These are phyloP conservation scores for Cyphellophora europaea DNA, from an alignment of 2,329 filamentous ascomycete species.

Conservation along the genomic window DNA sequence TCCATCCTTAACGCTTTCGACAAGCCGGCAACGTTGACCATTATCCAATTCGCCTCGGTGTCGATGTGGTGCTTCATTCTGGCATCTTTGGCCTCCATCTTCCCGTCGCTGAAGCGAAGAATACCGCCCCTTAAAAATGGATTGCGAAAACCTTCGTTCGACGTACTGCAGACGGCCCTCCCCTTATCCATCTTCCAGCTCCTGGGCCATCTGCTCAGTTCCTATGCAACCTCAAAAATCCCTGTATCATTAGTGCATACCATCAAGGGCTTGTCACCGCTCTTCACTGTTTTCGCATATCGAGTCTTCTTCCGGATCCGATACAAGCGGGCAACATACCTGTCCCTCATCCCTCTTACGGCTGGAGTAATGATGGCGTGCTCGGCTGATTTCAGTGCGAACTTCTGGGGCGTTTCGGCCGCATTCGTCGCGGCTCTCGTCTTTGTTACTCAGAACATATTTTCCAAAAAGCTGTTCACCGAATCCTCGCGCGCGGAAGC, in stretches of 20 bases:
- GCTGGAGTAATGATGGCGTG: conserved; percentile 93
- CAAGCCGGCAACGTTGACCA: conserved; percentile 82
- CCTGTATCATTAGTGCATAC: conserved; percentile 96
- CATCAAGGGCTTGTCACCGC: conserved; percentile 91
- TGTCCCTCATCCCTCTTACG: conserved; percentile 83
- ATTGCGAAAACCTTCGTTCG: conserved; percentile 68
- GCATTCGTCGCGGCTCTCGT: conserved; percentile 84
- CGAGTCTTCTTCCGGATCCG: conserved; percentile 78
- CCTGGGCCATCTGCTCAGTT: conserved; percentile 84
- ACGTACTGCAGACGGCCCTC: conserved; percentile 79
- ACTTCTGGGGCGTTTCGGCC: conserved; percentile 81
- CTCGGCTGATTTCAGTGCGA: conserved; percentile 80
- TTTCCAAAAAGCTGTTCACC: conserved; percentile 96
- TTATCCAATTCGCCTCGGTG: conserved; percentile 90
- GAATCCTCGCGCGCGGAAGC: conserved; percentile 78
- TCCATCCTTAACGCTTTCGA: conserved; percentile 87
- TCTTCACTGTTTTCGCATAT: conserved; percentile 93
- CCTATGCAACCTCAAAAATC: conserved; percentile 86
- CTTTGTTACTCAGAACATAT: conserved; percentile 97
- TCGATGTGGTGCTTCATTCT: conserved; percentile 76
- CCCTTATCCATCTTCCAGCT: conserved; percentile 90
- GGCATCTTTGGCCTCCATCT: conserved; percentile 63
- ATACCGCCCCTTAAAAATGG: conserved; percentile 76
- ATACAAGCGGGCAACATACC: conserved; percentile 78
- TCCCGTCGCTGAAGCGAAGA: conserved; percentile 59